These are phyloP conservation scores for Globisporangium emineosum DNA, from an alignment of 352 stramenopile species.

Conservation along the genomic window DNA sequence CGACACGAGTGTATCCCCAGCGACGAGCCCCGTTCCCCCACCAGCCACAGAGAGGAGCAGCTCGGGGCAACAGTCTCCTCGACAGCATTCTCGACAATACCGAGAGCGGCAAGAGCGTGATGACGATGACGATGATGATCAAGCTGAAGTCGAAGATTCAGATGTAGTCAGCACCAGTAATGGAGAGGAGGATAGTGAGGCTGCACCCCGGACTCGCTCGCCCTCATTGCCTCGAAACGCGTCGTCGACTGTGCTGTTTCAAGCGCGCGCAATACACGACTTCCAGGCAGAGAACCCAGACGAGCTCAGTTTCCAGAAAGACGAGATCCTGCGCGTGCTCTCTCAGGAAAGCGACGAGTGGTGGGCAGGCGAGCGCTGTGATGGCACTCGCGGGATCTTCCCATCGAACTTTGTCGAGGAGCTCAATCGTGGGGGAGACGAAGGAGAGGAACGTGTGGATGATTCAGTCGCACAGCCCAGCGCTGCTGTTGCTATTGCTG, in stretches of 20 bases:
- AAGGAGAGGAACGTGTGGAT: neutral
- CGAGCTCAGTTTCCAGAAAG: conserved; percentile 44
- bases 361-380: conserved; percentile 62
- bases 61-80: conserved; percentile 26
- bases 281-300: conserved; percentile 43
- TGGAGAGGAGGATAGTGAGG: neutral
- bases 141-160: neutral
- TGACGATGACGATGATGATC: neutral
- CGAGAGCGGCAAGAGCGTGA: conserved; percentile 25
- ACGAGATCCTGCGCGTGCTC: conserved; percentile 56
- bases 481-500: too few species aligned
- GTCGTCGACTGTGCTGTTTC: conserved; percentile 9
- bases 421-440: neutral
- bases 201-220: neutral
- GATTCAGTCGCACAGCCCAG: neutral
- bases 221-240: neutral
- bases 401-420: conserved; percentile 43
- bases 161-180: neutral
- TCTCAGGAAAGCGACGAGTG: conserved; percentile 46
- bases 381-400: conserved; percentile 59
- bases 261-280: conserved; percentile 32
- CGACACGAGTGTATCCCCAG: neutral
- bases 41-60: conserved; percentile 17
- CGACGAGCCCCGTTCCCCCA: conserved; percentile 12
- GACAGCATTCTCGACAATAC: conserved; percentile 30